Conservation (phyloP, 192 early-diverging fungal genomes). For the Rhizophagus sp. region DNA sequence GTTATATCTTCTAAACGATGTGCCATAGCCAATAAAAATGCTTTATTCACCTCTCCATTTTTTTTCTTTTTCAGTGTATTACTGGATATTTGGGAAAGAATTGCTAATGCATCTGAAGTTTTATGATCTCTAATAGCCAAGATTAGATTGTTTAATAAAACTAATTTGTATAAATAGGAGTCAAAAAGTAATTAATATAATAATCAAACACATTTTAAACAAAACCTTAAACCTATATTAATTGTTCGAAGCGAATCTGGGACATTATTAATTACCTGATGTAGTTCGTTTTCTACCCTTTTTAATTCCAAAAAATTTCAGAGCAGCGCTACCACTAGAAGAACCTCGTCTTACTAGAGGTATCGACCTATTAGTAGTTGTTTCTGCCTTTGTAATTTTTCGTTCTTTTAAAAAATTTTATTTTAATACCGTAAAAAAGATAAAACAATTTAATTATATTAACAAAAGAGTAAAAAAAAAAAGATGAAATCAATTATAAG, state of each 20-base stretch:
- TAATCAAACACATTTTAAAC: background rate
- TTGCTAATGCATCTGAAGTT: slow-evolving; percentile 39
- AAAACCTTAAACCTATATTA: background rate
- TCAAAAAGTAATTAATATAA: background rate
- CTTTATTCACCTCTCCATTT: slow-evolving; percentile 37
- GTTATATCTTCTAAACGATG: slow-evolving; percentile 45
- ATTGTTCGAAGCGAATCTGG: background rate
- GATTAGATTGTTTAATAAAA: slow-evolving; percentile 44
- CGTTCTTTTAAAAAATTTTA: slow-evolving; percentile 2
- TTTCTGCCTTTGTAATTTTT: slow-evolving; percentile 16
- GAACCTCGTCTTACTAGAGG: background rate
- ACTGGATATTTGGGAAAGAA: slow-evolving; percentile 37
- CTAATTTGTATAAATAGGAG: slow-evolving; percentile 16
- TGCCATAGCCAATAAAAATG: slow-evolving; percentile 46
- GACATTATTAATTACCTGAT: background rate
- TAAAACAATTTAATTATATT: background rate
- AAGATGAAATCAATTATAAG: background rate
- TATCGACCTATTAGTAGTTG: background rate
- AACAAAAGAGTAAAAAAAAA: background rate
- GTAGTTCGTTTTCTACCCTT: slow-evolving; percentile 21
- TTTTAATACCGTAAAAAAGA: background rate
- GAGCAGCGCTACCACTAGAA: background rate
- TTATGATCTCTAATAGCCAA: slow-evolving; percentile 46
- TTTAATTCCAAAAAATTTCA: slow-evolving; percentile 25
- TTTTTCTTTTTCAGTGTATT: slow-evolving; percentile 44